phyloP scores from a whole-genome alignment of 768 basidiomycete genomes.

The Rhodosporidiobolus sp. region DNA sequence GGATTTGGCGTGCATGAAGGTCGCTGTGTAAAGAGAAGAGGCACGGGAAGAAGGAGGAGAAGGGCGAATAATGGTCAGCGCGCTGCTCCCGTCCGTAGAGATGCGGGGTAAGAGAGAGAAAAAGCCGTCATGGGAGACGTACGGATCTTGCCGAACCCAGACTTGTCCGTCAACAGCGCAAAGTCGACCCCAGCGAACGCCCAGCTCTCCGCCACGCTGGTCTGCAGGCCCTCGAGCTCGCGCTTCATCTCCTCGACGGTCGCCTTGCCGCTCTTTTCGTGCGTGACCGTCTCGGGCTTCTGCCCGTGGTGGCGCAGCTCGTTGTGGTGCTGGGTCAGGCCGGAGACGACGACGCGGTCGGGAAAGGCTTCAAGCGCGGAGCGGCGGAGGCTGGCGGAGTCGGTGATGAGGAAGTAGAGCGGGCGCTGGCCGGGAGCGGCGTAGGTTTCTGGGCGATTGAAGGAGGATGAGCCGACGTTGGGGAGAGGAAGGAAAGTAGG shows the following conservation, averaged over 20 bases:
- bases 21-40: background rate
- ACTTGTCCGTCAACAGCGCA: slow-evolving; percentile 2
- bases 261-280: background rate
- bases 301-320: background rate
- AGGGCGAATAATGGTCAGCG: too few species aligned
- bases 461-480: background rate
- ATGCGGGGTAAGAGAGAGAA: too few species aligned
- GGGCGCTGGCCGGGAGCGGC: slow-evolving; percentile 7
- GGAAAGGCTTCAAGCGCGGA: slow-evolving; percentile 9
- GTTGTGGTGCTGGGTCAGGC: slow-evolving; percentile 13
- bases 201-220: slow-evolving; percentile 23
- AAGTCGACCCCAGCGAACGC: slow-evolving; percentile 18
- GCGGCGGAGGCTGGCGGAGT: slow-evolving; percentile 9
- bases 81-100: too few species aligned
- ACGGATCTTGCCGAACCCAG: slow-evolving; percentile 26
- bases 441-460: background rate
- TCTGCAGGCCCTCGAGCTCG: slow-evolving; percentile 15
- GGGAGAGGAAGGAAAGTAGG: background rate
- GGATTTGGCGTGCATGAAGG: background rate
- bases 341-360: slow-evolving; percentile 19
- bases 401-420: slow-evolving; percentile 23
- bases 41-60: background rate
- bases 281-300: background rate
- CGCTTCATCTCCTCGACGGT: background rate
- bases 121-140: background rate